These are phyloP conservation scores for Meyerozyma guilliermondii DNA, from an alignment of 1,139 yeast species.

Conservation along the genomic window DNA sequence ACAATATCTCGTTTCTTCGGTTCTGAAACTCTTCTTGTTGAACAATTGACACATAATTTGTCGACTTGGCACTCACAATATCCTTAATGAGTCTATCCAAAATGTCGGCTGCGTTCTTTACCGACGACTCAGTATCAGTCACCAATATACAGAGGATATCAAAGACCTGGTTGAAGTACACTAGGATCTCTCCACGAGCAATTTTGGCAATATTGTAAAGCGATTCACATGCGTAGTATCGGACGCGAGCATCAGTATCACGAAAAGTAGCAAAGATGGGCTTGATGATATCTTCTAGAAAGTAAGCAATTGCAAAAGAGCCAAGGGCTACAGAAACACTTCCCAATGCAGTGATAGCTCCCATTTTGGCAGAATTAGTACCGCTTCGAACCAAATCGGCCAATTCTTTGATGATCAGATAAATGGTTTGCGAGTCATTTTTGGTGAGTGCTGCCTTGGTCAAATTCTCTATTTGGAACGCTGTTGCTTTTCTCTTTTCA, in stretches of 20 bases:
- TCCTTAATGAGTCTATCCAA: conserved; percentile 89
- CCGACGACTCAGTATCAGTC: conserved; percentile 88
- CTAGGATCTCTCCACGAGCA: conserved; percentile 88
- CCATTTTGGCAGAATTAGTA: conserved; percentile 44
- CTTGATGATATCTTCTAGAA: conserved; percentile 80
- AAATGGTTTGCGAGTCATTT: conserved; percentile 60
- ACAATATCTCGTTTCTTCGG: conserved; percentile 29
- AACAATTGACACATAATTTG: conserved; percentile 81
- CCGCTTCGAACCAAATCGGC: conserved; percentile 39
- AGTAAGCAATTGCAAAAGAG: conserved; percentile 48
- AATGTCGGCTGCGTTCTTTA: conserved; percentile 93
- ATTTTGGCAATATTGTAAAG: conserved; percentile 94
- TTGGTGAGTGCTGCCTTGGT: conserved; percentile 65
- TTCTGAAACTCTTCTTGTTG: conserved; percentile 44
- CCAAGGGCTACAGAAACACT: conserved; percentile 48
- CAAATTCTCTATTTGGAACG: conserved; percentile 70
- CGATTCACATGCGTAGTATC: conserved; percentile 96
- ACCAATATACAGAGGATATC: conserved; percentile 88
- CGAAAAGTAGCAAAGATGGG: conserved; percentile 96
- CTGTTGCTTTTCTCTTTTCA: conserved; percentile 93
- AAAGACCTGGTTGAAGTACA: conserved; percentile 90
- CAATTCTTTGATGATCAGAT: conserved; percentile 54
- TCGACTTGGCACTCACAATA: conserved; percentile 92
- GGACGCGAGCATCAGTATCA: conserved; percentile 92
- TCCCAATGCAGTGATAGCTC: conserved; percentile 47